A percentile compares a stretch with the other conserved stretches of the same genome.
These are phyloP conservation scores for Aspergillus novofumigatus DNA, from an alignment of 2,329 filamentous ascomycete genomes.

Conservation along the genomic window DNA sequence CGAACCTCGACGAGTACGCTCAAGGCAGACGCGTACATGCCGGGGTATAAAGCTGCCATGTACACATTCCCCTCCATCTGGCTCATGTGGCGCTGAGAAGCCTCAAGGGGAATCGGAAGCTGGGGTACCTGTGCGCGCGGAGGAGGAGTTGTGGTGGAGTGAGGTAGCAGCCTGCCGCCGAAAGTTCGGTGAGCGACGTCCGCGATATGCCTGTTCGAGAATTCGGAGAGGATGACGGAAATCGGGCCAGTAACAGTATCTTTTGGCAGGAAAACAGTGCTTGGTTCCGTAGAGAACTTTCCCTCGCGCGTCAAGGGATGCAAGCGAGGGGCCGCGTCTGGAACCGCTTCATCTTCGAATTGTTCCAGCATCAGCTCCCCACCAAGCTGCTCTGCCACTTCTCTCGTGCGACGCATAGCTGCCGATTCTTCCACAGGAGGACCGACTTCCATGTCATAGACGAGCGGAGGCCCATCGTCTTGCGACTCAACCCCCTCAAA, in stretches of 20 bases:
- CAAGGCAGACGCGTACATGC: conserved; percentile 55
- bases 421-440: conserved; percentile 24
- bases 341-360: conserved; percentile 37
- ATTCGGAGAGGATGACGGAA: conserved; percentile 60
- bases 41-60: conserved; percentile 57
- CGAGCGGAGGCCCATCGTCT: conserved; percentile 19
- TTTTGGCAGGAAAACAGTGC: conserved; percentile 70
- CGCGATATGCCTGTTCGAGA: conserved; percentile 69
- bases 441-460: conserved; percentile 28
- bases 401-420: conserved; percentile 31
- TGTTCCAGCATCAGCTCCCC: conserved; percentile 43
- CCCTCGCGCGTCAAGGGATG: conserved; percentile 73
- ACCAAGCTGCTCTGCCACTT: conserved; percentile 37
- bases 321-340: conserved; percentile 50
- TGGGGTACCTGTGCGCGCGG: conserved; percentile 49
- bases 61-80: conserved; percentile 60
- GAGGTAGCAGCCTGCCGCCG: conserved; percentile 70
- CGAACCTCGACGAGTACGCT: conserved; percentile 57
- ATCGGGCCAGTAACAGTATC: conserved; percentile 68
- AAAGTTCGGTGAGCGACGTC: conserved; percentile 69
- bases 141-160: conserved; percentile 68
- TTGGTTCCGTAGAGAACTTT: conserved; percentile 68
- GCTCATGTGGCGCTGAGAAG: conserved; percentile 54
- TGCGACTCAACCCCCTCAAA: conserved; percentile 16
- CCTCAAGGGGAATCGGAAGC: conserved; percentile 54